These are phyloP conservation scores for Ophiocordyceps camponoti-rufipedis DNA, from an alignment of 2,329 filamentous ascomycete genomes.

Conservation along the genomic window DNA sequence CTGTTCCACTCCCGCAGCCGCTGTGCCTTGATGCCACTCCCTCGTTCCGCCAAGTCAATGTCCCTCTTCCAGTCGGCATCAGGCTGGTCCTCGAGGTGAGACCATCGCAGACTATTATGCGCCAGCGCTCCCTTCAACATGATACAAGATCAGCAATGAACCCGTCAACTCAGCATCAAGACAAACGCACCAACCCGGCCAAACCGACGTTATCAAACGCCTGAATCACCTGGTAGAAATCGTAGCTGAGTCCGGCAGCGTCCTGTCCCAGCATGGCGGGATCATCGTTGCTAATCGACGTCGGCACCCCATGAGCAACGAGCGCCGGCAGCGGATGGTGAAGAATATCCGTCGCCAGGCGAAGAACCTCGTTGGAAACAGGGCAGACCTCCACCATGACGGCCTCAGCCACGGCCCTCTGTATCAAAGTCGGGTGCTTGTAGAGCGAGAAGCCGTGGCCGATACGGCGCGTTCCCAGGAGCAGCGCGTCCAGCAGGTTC, in stretches of 20 bases:
- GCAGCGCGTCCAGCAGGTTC: neutral
- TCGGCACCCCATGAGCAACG: slow-evolving; percentile 1
- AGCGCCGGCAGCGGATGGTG: neutral
- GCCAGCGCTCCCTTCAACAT: neutral
- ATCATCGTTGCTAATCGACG: neutral
- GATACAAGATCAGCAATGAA: neutral
- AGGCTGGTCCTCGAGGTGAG: neutral
- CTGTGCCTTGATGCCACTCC: neutral
- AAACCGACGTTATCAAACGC: neutral
- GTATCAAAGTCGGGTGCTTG: neutral
- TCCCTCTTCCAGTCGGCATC: neutral
- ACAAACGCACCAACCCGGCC: neutral
- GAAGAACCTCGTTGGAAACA: neutral
- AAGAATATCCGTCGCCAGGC: neutral
- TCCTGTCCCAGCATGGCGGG: neutral
- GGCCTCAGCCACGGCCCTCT: neutral
- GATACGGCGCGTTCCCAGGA: neutral
- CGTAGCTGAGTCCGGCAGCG: neutral
- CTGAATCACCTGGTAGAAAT: slow-evolving; percentile 1
- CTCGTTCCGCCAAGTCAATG: neutral
- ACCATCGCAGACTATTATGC: neutral
- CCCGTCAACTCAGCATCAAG: neutral
- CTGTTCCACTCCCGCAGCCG: neutral
- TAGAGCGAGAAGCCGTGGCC: neutral
- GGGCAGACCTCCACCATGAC: neutral